Conservation (phyloP, 108 stramenopile species). For the Cyclotella choctawhatcheeana region DNA sequence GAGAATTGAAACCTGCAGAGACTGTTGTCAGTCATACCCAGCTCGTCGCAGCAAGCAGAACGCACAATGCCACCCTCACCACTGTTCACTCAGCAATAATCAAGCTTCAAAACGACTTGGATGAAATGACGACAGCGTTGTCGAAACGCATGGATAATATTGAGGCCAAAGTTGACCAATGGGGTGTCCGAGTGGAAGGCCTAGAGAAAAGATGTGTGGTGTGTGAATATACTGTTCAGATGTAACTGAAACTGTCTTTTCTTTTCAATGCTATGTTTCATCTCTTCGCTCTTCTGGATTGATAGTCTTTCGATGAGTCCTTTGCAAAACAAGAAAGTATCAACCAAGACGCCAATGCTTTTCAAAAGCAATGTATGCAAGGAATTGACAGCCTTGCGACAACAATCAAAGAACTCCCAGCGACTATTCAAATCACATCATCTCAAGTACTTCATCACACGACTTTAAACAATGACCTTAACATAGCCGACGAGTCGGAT, state of each 20-base stretch:
- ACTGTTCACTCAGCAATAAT: not conserved
- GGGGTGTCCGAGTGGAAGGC: conserved; percentile 1
- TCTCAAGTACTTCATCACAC: not conserved
- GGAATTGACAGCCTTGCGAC: not conserved
- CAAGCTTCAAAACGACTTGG: not conserved
- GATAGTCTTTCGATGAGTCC: not conserved
- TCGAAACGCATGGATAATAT: conserved; percentile 8
- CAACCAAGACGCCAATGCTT: not conserved
- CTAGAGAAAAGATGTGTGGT: conserved; percentile 2
- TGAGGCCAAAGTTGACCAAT: conserved; percentile 1
- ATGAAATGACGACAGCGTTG: not conserved
- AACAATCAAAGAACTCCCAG: not conserved
- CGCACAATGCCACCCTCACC: not conserved
- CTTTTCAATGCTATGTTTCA: not conserved
- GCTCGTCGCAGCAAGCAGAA: conserved; percentile 4
- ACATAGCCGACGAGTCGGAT: not conserved
- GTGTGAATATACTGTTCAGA: not conserved
- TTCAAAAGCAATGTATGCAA: not conserved
- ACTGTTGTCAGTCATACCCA: not conserved
- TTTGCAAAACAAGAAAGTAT: conserved; percentile 6
- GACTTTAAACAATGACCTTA: not conserved
- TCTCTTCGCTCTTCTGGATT: too few relatives aligned
- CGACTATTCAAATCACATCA: conserved; percentile 4
- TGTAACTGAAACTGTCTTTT: not conserved
- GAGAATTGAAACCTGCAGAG: not conserved